A percentile compares a stretch with the other conserved stretches of the same genome.
These are phyloP conservation scores for Alternaria consortialis DNA, from an alignment of 2,329 filamentous ascomycete species.

Conservation along the genomic window DNA sequence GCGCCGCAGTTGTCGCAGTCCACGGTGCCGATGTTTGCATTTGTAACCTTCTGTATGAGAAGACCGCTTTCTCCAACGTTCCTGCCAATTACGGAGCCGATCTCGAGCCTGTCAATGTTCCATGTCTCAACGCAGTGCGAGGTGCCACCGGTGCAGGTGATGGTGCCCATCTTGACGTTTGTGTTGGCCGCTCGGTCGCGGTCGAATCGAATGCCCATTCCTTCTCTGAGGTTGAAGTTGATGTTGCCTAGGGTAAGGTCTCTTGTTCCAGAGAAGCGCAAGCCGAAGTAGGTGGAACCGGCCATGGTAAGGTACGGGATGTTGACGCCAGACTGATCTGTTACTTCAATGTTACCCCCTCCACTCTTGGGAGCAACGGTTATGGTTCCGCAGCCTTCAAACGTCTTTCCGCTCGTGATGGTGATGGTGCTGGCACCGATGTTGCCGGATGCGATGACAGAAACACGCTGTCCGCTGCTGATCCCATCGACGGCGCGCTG, in stretches of 20 bases:
- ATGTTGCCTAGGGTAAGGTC: slow-evolving; percentile 62
- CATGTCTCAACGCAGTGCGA: slow-evolving; percentile 68
- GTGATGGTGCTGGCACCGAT: slow-evolving; percentile 64
- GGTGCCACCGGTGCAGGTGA: slow-evolving; percentile 62
- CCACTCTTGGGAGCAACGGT: slow-evolving; percentile 55
- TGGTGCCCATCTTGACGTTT: slow-evolving; percentile 63
- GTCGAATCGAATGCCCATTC: slow-evolving; percentile 67
- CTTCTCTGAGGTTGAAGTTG: slow-evolving; percentile 64
- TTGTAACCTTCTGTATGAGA: slow-evolving; percentile 63
- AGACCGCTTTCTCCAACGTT: slow-evolving; percentile 66
- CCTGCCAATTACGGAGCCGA: slow-evolving; percentile 62
- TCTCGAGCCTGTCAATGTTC: slow-evolving; percentile 65
- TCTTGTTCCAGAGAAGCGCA: slow-evolving; percentile 64
- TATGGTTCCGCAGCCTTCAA: slow-evolving; percentile 68
- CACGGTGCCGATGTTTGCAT: slow-evolving; percentile 63
- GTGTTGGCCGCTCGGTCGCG: slow-evolving; percentile 62
- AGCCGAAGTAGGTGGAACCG: slow-evolving; percentile 65
- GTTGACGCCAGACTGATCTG: slow-evolving; percentile 58
- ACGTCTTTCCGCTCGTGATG: slow-evolving; percentile 63
- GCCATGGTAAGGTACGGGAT: slow-evolving; percentile 68
- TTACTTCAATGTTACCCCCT: slow-evolving; percentile 64
- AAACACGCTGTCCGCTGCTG: slow-evolving; percentile 61
- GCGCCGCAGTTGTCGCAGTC: slow-evolving; percentile 64
- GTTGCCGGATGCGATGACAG: slow-evolving; percentile 64
- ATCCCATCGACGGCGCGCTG: slow-evolving; percentile 64